Evolutionary conservation across 352 stramenopile species (phyloP), one percentile per base, ranked within the genome.

Genomic region (Globisporangium spiculum): DNA sequence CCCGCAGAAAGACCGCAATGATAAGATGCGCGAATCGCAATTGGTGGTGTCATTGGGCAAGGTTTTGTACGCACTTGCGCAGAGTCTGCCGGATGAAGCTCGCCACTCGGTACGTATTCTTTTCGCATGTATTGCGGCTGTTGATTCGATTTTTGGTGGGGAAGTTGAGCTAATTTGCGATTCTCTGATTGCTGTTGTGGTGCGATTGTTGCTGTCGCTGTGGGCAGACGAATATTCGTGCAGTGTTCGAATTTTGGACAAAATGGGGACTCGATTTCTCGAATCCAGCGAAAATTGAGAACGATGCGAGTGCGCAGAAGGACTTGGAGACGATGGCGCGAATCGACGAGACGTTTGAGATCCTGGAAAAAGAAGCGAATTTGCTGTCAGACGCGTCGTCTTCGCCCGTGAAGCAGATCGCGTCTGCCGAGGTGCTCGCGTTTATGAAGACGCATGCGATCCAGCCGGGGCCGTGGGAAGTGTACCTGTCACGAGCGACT

Each of bases 401-500:
- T 16, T 93, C 87, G 12, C 84, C 87, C 1, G 67, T 92, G 34
- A 91, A 92, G 69, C 82, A 74, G 4, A 79, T 77, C 14, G 80
- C 78, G 7, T 87, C 87, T 0, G 72, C 83, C 0, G 78, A 93
- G 63, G 84, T 93, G 14, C 68, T 92, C 41, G 77, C 80, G 65
- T 91, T 93, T 61, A 95, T 95, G 87, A 93, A 90, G 66, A 85
- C 71, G 26, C 81, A 93, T 63, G 70, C 50, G 18, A 92, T 96
- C 65, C 84, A 91, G 52, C 78, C 81, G 1, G 88, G 88, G 2
- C 81, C 85, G 18, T 96, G 88, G 88, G 86, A 96, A 62, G 74
- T 94, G 50, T 96, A 93, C 20, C 65, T 96, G 32, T 83, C 75
- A 27, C 78, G 88, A 30, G 86, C 88, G 1, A 87, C 77, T 1